Conservation (phyloP, 1,284 basidiomycete genomes). For the Hypsizygus ulmarius region DNA sequence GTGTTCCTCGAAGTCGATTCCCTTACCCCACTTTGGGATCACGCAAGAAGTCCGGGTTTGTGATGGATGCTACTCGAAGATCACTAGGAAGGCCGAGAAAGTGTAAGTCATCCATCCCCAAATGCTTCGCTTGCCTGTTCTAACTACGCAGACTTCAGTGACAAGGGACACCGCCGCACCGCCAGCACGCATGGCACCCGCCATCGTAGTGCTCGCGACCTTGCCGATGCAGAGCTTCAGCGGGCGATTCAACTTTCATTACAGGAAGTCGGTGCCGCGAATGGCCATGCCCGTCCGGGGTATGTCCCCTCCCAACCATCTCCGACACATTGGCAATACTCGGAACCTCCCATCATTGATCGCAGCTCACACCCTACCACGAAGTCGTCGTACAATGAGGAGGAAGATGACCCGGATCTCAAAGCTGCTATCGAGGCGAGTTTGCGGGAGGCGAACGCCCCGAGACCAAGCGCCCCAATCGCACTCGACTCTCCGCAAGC, state of each 20-base stretch:
- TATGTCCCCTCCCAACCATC: constrained; percentile 66
- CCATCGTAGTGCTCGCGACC: constrained; percentile 56
- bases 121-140: background rate
- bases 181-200: constrained; percentile 48
- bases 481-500: constrained; percentile 52
- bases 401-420: constrained; percentile 92
- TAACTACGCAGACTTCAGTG: constrained; percentile 21
- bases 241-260: constrained; percentile 92
- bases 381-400: constrained; percentile 42
- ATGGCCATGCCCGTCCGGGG: constrained; percentile 51
- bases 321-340: constrained; percentile 47
- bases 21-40: constrained; percentile 94
- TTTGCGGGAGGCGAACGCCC: constrained; percentile 79
- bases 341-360: constrained; percentile 75
- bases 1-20: constrained; percentile 84
- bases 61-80: constrained; percentile 82
- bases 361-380: constrained; percentile 43
- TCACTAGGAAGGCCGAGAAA: constrained; percentile 59
- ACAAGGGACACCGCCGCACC: constrained; percentile 50
- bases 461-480: constrained; percentile 75
- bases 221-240: constrained; percentile 87
- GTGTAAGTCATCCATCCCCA: constrained; percentile 32
- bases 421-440: constrained; percentile 95
- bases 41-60: constrained; percentile 93
- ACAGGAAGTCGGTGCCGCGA: constrained; percentile 65